phyloP scores from a whole-genome alignment of 139 green algal species.

The Chlorella sp. region DNA sequence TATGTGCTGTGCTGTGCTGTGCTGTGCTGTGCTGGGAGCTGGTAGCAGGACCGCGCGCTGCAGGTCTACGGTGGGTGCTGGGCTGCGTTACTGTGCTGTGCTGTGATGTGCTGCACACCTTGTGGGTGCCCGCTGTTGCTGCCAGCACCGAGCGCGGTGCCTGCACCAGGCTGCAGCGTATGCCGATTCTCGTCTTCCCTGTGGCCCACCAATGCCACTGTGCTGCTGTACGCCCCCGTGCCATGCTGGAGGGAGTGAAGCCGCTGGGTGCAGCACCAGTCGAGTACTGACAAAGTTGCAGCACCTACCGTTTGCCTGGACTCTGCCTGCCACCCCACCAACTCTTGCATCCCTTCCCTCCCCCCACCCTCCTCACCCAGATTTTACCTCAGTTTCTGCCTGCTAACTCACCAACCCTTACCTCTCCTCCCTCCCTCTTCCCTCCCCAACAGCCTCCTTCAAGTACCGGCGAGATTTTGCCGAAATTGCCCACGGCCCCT shows the following conservation, averaged over 20 bases:
- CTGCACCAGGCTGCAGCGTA: no score
- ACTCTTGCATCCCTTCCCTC: no score
- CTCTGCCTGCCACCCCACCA: not conserved
- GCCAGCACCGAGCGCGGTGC: no score
- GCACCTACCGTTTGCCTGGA: no score
- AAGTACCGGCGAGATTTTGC: slow-evolving; percentile 54
- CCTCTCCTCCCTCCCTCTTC: not conserved
- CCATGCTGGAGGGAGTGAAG: no score
- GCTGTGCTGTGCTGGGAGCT: not conserved
- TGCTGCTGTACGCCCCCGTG: not conserved
- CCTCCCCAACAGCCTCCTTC: slow-evolving; percentile 45
- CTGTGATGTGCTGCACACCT: not conserved
- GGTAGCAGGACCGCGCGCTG: slow-evolving; percentile 1
- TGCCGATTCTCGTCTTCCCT: no score
- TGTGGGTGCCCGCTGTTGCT: no score
- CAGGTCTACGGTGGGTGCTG: slow-evolving; percentile 21
- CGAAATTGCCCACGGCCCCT: slow-evolving; percentile 24
- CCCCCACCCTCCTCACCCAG: no score
- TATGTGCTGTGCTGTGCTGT: no score
- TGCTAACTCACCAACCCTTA: not conserved
- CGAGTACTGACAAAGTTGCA: no score
- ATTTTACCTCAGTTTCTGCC: not conserved
- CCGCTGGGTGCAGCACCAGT: no score
- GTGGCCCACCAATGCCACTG: not conserved
- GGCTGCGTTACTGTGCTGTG: not conserved